Conservation (phyloP, 1,284 basidiomycete species). For the Fomitopsis palustris region DNA sequence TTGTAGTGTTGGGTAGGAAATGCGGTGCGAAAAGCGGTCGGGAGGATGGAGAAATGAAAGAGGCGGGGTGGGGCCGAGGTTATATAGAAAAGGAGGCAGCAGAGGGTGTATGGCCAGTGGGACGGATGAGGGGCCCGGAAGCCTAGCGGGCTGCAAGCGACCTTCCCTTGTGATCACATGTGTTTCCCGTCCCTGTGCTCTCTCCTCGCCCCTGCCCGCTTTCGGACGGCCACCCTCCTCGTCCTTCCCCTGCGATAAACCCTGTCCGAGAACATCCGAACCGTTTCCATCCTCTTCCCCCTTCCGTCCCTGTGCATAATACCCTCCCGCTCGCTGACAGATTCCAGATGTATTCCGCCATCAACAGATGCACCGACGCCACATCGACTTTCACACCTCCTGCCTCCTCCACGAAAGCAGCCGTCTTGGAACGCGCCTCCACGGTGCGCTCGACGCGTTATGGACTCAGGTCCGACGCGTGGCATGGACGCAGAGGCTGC, state of each 20-base stretch:
- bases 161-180: conserved; percentile 8
- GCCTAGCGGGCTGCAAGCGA: background rate
- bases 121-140: conserved; percentile 6
- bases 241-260: background rate
- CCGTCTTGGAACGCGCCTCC: background rate
- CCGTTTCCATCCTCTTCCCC: background rate
- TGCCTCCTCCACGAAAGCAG: background rate
- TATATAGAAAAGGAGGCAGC: conserved; percentile 8
- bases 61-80: conserved; percentile 1
- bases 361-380: background rate
- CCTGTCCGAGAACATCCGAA: background rate
- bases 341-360: background rate
- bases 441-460: background rate
- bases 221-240: too few species aligned
- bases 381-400: background rate
- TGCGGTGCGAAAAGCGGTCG: background rate
- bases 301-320: background rate
- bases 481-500: background rate
- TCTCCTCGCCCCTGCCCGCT: background rate
- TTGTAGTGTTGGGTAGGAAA: background rate
- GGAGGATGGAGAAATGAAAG: conserved; percentile 2
- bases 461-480: background rate
- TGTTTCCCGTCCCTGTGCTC: background rate
- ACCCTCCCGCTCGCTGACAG: background rate
- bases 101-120: background rate